Conservation (phyloP, 2,329 filamentous ascomycete species). For the Xylariomycetidae sp. region DNA sequence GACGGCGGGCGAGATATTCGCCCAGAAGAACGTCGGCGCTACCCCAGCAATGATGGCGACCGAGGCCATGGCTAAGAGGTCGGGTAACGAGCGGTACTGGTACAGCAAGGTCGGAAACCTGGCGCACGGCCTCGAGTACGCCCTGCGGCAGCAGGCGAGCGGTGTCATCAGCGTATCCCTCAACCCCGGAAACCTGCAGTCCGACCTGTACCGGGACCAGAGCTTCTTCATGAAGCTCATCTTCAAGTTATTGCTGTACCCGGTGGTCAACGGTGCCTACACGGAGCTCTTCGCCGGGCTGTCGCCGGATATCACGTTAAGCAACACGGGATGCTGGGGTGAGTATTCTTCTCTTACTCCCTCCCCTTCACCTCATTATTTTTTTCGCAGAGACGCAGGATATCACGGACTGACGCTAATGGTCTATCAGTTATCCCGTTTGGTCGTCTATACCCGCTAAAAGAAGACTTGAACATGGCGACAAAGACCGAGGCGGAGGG, state of each 20-base stretch:
- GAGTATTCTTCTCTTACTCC: neutral
- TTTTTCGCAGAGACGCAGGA: no score
- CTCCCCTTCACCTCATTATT: neutral
- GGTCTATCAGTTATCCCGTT: slow-evolving; percentile 2
- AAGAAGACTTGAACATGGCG: neutral
- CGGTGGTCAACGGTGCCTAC: slow-evolving; percentile 1
- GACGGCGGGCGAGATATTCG: slow-evolving; percentile 8
- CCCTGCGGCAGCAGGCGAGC: neutral
- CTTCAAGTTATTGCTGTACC: slow-evolving; percentile 2
- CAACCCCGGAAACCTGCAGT: slow-evolving; percentile 3
- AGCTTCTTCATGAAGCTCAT: slow-evolving; percentile 1
- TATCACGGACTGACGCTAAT: neutral
- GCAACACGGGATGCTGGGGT: slow-evolving; percentile 2
- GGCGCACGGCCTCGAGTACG: slow-evolving; percentile 3
- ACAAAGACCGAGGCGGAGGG: neutral
- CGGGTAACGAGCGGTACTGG: slow-evolving; percentile 4
- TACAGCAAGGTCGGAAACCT: slow-evolving; percentile 4
- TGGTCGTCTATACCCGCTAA: neutral
- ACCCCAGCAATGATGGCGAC: no score
- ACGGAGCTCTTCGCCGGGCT: slow-evolving; percentile 6
- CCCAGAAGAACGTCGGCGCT: slow-evolving; percentile 5
- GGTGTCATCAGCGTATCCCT: slow-evolving; percentile 4
- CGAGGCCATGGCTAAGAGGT: neutral
- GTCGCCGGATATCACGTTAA: slow-evolving; percentile 4
- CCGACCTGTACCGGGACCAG: slow-evolving; percentile 2